Evolutionary conservation across 768 basidiomycete genomes (phyloP), one percentile per base, ranked within the genome.

Genomic region (Boletales sp.): DNA sequence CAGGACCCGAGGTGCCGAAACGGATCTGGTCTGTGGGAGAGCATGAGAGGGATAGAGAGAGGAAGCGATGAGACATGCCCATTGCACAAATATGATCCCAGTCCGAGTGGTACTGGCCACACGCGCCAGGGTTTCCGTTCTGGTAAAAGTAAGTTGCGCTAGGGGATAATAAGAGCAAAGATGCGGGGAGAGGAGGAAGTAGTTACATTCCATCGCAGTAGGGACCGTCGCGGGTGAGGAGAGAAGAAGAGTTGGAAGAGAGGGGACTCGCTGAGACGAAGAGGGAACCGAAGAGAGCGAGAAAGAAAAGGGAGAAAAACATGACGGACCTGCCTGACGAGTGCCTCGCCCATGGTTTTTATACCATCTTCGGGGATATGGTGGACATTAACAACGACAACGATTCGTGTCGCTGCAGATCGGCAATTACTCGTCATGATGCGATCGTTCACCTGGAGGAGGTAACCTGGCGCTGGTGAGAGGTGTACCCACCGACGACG

Each of bases 81-180:
- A 90, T 77, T 34, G 87, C 87, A 58, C 75, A 81, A 58, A 90
- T 76, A 34, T 72, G 44, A 56, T 72, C 83, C 24, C 13, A 58
- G 69, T 95, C 94, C 2, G 61, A 50, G 75, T 81, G 65, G 31
- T 71, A 60, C 29, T 46, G 55, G 40, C 94, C 94, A 67, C 94
- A 97, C 7, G 90, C 87, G 47, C 94, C 94, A 8, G 87, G 73
- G 35, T 74, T 74, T 41, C 86, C 87, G 41, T 79, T 70, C 74
- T 90, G 89, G 69, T 74, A 79, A 74, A 77, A 91, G 66, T 67
- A 86, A 3, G 84, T 86, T 34, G 79, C 84, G 52, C 82, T 83
- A 47, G 43, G 15, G 31, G 14, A 45, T 14, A 27, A 50, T 47
- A 14, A 52, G 51, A 11, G 13, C 9, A 30, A 4, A n/a, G 21